Base-by-base conservation (phyloP, 495 filamentous ascomycete genomes). In the Aspergillus mulundensis region DNA sequence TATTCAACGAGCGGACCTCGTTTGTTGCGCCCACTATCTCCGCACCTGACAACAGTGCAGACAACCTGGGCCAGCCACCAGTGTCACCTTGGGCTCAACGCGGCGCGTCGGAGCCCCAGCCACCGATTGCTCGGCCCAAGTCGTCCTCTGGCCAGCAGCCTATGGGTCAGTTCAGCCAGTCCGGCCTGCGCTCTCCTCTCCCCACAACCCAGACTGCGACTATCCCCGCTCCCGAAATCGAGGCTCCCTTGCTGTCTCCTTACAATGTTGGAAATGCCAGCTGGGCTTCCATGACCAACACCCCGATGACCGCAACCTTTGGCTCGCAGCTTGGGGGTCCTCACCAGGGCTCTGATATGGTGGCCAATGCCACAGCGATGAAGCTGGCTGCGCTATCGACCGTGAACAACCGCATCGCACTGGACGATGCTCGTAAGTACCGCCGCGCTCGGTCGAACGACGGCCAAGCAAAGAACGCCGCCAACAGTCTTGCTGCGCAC, bases 251-350 rank as follows among this genome's bases (percentile, higher is more conserved):
- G 61, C 80, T 98, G 46, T 97, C 94, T 15, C 94, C 94, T 0
- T 97, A 96, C 68, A 84, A 84, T 58, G 76, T 86, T 54, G 84
- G 83, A 45, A 88, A 89, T 67, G 89, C 89, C 34, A 97, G 91
- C 79, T 98, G 94, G 94, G 94, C 95, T 32, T 97, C 94, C 21
- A 94, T 96, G 88, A 86, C 92, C 59, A 97, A 96, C 75, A 98
- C 94, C 3, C 94, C 94, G 1, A 96, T 97, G 89, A 90, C 90
- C 21, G 74, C 90, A 6, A 92, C 83, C 50, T 98, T 98, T 69
- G 84, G 71, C 58, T 69, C 70, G 16, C 75, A 78, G 64, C 77
- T 77, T 73, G 65, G 64, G 38, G 63, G 58, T 19, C 64, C 64
- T 23, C 53, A 76, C 57, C 72, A 70, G 30, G 78, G 75, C 34